phyloP scores from a whole-genome alignment of 768 basidiomycete genomes.

The Macrolepiota albuminosa region DNA sequence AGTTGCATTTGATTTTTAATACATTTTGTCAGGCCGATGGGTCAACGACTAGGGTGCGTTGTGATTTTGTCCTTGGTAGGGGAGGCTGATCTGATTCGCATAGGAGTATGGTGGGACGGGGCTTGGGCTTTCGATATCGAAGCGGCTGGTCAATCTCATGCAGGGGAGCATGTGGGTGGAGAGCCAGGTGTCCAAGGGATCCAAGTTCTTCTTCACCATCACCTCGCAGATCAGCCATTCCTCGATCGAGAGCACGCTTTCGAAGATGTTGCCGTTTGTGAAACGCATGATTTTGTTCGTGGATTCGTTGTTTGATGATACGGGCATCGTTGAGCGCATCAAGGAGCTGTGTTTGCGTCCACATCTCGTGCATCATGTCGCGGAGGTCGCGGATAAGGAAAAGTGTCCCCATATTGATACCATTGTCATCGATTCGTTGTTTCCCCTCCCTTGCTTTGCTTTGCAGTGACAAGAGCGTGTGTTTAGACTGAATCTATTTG shows the following conservation, averaged over 20 bases:
- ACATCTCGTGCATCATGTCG: too few species aligned
- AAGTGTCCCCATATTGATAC: too few species aligned
- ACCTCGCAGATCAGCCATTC: constrained; percentile 36
- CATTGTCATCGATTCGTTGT: background rate
- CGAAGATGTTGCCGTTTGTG: too few species aligned
- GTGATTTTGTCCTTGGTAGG: constrained; percentile 10
- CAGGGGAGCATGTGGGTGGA: constrained; percentile 99
- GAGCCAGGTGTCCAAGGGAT: constrained; percentile 87
- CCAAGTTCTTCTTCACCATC: constrained; percentile 97
- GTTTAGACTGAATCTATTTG: constrained; percentile 81
- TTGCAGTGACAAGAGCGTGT: background rate
- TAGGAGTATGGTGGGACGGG: constrained; percentile 98
- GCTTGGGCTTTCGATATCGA: constrained; percentile 53
- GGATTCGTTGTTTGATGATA: too few species aligned
- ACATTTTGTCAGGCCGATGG: constrained; percentile 98
- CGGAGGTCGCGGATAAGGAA: too few species aligned
- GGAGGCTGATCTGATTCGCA: background rate
- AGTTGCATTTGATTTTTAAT: constrained; percentile 98
- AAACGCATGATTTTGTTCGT: too few species aligned
- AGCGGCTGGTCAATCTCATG: constrained; percentile 87
- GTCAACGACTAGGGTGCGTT: constrained; percentile 82
- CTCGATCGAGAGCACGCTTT: too few species aligned
- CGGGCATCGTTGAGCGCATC: too few species aligned
- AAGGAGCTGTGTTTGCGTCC: too few species aligned
- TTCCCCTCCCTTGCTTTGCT: background rate